Evolutionary conservation across 1,139 yeast species (phyloP).

Genomic region (Candida sanyaensis): DNA sequence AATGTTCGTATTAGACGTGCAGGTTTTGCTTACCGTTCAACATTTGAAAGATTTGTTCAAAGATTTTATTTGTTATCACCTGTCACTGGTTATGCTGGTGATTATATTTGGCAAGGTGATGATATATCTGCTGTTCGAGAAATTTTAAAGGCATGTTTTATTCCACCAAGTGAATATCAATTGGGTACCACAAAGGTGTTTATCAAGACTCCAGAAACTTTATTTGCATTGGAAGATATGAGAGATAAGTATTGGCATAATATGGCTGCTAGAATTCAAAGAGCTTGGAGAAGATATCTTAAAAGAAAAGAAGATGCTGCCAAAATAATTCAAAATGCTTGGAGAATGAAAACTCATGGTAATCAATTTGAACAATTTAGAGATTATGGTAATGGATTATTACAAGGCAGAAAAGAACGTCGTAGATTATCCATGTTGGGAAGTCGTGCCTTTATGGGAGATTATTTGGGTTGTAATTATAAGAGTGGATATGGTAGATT

Average conservation of each 20-base stretch:
- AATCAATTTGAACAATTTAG: slow-evolving; percentile 80
- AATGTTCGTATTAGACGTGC: slow-evolving; percentile 98
- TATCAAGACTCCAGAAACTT: slow-evolving; percentile 95
- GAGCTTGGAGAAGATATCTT: slow-evolving; percentile 90
- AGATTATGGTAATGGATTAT: slow-evolving; percentile 73
- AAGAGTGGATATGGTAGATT: slow-evolving; percentile 73
- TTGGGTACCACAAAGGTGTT: slow-evolving; percentile 94
- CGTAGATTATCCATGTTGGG: slow-evolving; percentile 87
- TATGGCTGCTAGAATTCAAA: slow-evolving; percentile 96
- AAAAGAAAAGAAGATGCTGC: slow-evolving; percentile 89
- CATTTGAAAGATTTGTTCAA: slow-evolving; percentile 97
- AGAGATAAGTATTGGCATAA: slow-evolving; percentile 98
- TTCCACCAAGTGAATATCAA: slow-evolving; percentile 83
- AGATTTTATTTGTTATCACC: slow-evolving; percentile 87
- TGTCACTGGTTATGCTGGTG: slow-evolving; percentile 96
- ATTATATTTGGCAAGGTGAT: slow-evolving; percentile 93
- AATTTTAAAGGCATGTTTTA: slow-evolving; percentile 76
- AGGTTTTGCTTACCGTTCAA: slow-evolving; percentile 97
- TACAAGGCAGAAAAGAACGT: slow-evolving; percentile 83
- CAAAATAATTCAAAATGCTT: slow-evolving; percentile 75
- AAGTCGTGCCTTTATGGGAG: slow-evolving; percentile 91
- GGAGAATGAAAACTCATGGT: slow-evolving; percentile 81
- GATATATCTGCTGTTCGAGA: slow-evolving; percentile 77
- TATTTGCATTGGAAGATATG: slow-evolving; percentile 94
- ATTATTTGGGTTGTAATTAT: slow-evolving; percentile 84